Evolutionary conservation across 306 rosid genomes (phyloP), one percentile per base, ranked within the genome.

Genomic region (Psophocarpus tetragonolobus): DNA sequence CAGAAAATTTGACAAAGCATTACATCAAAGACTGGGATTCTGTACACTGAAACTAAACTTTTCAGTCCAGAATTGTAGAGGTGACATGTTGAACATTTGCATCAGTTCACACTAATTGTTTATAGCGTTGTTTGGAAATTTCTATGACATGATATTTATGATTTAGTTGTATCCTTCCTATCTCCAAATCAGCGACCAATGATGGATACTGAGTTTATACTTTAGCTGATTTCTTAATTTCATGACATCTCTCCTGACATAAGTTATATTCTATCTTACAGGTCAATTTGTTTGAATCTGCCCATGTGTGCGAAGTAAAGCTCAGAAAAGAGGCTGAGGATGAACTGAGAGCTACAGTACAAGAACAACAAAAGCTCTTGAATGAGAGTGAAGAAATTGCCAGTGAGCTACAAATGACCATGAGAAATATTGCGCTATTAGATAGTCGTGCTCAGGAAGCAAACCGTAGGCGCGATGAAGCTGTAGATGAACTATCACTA

Each of bases 361-460:
- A 83, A 69, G 93, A 90, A 58, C 90, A 86, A 82, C 87, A 86
- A 75, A 87, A 60, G 76, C 70, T 86, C 54, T 84, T 89, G 70
- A 81, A 74, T 53, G 91, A 87, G 79, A 90, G 76, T 47, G 90
- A 86, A 56, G 81, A 85, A 84, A 62, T 86, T 41, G 76, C 57
- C 38, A 68, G 57, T 45, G 85, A 89, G 73, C 77, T 92, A 8
- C 85, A 71, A 81, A 89, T 82, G 79, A 86, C 92, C 74, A 80
- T 84, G 90, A 90, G 89, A 85, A 90, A 75, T 84, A 77, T 87
- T 79, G 87, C 94, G 51, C 88, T 90, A 50, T 83, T 90, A 67
- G 90, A 83, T 71, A 88, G 73, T 78, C 87, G 76, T 18, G 83
- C 80, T 11, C 88, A 77, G 48, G 94, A 90, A 83, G 87, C 93